Percentiles rank a stretch among this genome's conserved stretches.
phyloP scores from a whole-genome alignment of 1,139 yeast genomes.

The Eremothecium cymbalariae region DNA sequence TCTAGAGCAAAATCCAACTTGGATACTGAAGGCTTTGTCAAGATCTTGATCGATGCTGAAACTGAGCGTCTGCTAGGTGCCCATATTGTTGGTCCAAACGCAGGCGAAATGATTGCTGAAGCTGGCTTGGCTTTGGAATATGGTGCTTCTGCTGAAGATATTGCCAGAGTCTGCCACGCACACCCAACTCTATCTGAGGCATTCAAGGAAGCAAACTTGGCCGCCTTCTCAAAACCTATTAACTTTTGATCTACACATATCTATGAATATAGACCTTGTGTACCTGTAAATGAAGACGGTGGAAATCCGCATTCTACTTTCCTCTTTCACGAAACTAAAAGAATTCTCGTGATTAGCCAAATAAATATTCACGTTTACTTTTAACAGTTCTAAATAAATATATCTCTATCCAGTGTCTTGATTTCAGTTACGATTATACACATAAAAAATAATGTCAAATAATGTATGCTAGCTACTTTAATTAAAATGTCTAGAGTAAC shows the following conservation, averaged over 20 bases:
- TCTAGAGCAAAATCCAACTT: slow-evolving; percentile 98
- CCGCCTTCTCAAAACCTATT: slow-evolving; percentile 83
- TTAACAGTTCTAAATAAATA: no score
- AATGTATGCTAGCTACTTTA: no score
- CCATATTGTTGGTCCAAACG: slow-evolving; percentile 95
- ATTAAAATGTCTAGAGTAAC: no score
- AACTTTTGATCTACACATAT: slow-evolving; percentile 72
- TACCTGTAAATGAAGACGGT: no score
- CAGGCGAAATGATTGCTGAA: slow-evolving; percentile 99
- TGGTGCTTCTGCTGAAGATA: slow-evolving; percentile 97
- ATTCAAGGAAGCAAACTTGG: slow-evolving; percentile 95
- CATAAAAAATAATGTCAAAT: no score
- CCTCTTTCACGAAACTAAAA: no score
- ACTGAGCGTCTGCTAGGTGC: slow-evolving; percentile 95
- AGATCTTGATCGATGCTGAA: slow-evolving; percentile 91
- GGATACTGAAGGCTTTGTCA: slow-evolving; percentile 96
- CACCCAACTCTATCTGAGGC: slow-evolving; percentile 99
- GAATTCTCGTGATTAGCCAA: no score
- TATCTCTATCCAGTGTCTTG: no score
- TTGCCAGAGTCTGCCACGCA: slow-evolving; percentile 96
- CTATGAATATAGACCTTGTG: no score
- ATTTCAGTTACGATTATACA: no score
- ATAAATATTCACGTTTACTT: no score
- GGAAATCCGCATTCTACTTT: no score
- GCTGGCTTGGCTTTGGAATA: slow-evolving; percentile 96